phyloP scores from a whole-genome alignment of 768 basidiomycete genomes.

The Rhodosporidiobolus odoratus region DNA sequence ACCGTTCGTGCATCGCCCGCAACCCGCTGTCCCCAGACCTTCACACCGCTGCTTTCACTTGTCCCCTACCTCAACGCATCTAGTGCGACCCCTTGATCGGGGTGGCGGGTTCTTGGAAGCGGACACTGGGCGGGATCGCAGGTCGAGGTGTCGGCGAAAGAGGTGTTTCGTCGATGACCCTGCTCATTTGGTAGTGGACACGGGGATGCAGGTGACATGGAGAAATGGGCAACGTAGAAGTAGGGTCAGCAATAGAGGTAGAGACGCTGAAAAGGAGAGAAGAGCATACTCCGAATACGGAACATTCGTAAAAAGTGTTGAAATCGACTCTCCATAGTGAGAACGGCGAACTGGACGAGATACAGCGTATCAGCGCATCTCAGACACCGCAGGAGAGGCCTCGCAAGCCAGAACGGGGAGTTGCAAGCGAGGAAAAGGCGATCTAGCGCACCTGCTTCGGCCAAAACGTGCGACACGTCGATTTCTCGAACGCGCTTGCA shows the following conservation, averaged over 20 bases:
- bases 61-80: neutral
- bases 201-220: no score
- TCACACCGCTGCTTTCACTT: neutral
- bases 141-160: slow-evolving; percentile 13
- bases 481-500: slow-evolving; percentile 85
- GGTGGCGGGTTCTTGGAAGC: slow-evolving; percentile 21
- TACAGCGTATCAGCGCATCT: neutral
- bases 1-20: no score
- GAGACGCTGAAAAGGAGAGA: no score
- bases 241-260: no score
- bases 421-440: neutral
- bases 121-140: neutral
- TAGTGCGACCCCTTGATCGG: neutral
- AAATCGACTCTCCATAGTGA: slow-evolving; percentile 82
- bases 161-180: slow-evolving; percentile 4
- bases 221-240: no score
- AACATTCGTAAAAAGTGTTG: neutral
- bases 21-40: neutral
- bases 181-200: no score
- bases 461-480: slow-evolving; percentile 88
- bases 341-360: slow-evolving; percentile 68
- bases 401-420: neutral
- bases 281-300: slow-evolving; percentile 16
- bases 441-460: slow-evolving; percentile 56
- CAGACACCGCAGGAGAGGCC: neutral